phyloP scores from a whole-genome alignment of 805 yeast genomes.

The Kodamaea leandrae region DNA sequence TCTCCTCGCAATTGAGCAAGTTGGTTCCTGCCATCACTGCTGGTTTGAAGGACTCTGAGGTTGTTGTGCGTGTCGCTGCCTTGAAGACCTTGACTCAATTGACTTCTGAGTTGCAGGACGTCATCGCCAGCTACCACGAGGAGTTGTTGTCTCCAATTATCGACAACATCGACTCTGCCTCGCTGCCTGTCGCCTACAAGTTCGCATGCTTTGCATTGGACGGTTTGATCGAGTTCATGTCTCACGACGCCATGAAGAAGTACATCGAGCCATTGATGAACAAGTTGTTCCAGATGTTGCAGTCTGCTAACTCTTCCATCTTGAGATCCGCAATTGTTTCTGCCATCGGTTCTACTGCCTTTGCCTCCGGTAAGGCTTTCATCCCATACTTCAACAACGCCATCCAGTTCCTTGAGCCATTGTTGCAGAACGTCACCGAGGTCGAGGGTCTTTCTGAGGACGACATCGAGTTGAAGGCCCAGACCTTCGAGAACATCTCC shows the following conservation, averaged over 20 bases:
- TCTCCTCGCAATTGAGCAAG: conserved; percentile 70
- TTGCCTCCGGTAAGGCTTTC: conserved; percentile 87
- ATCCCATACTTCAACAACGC: conserved; percentile 83
- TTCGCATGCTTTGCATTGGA: conserved; percentile 90
- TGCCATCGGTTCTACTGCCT: conserved; percentile 96
- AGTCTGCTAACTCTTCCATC: conserved; percentile 69
- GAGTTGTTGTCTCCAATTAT: conserved; percentile 82
- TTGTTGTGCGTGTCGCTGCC: conserved; percentile 81
- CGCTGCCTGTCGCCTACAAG: conserved; percentile 79
- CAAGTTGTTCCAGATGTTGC: conserved; percentile 80
- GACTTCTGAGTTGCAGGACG: conserved; percentile 81
- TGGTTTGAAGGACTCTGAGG: conserved; percentile 75
- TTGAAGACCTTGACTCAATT: conserved; percentile 74
- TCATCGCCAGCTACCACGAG: conserved; percentile 80
- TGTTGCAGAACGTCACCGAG: conserved; percentile 63
- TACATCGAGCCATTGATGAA: conserved; percentile 90
- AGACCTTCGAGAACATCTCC: conserved; percentile 89
- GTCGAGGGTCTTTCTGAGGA: conserved; percentile 81
- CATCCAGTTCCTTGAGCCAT: conserved; percentile 77
- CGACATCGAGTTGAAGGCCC: conserved; percentile 86
- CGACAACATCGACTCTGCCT: conserved; percentile 80
- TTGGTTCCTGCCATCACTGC: conserved; percentile 68
- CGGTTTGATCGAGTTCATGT: conserved; percentile 87
- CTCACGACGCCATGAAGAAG: conserved; percentile 74
- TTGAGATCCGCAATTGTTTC: conserved; percentile 81